phyloP scores from a whole-genome alignment of 805 yeast species.

The Teunomyces funiuensis region DNA sequence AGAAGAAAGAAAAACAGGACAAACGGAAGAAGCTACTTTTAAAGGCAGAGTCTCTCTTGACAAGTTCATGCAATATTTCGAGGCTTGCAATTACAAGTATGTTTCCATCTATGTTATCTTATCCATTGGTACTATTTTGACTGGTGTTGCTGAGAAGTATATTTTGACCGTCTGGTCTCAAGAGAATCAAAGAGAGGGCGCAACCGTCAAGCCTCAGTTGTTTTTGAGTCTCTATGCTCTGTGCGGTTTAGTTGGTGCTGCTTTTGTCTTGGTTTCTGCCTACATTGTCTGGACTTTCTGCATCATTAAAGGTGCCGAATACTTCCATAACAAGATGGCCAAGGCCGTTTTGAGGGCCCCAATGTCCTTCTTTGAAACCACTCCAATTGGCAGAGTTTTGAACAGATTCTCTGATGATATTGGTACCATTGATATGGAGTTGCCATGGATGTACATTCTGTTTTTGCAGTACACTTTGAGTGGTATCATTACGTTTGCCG shows the following conservation, averaged over 20 bases:
- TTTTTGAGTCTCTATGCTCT: conserved; percentile 56
- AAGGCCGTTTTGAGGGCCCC: conserved; percentile 55
- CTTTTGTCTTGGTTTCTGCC: conserved; percentile 46
- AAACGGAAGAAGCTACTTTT: conserved; percentile 40
- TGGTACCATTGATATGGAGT: conserved; percentile 51
- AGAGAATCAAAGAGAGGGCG: conserved; percentile 37
- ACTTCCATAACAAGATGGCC: conserved; percentile 59
- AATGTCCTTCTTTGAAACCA: conserved; percentile 66
- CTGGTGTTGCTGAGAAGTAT: conserved; percentile 49
- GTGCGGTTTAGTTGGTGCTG: conserved; percentile 54
- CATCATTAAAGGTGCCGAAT: conserved; percentile 55
- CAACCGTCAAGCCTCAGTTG: conserved; percentile 41
- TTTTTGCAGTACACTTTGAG: conserved; percentile 46
- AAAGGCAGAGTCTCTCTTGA: conserved; percentile 58
- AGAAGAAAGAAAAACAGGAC: conserved; percentile 14
- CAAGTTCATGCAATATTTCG: conserved; percentile 54
- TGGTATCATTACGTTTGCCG: conserved; percentile 48
- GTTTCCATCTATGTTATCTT: conserved; percentile 40
- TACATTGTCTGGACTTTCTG: conserved; percentile 51
- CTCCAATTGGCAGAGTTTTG: conserved; percentile 65
- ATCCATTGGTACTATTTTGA: conserved; percentile 30
- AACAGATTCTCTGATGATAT: conserved; percentile 68
- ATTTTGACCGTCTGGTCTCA: conserved; percentile 76
- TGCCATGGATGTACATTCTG: conserved; percentile 54
- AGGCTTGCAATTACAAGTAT: conserved; percentile 46